phyloP scores from a whole-genome alignment of 179 eudicot genomes.

The Beta macrorhiza region DNA sequence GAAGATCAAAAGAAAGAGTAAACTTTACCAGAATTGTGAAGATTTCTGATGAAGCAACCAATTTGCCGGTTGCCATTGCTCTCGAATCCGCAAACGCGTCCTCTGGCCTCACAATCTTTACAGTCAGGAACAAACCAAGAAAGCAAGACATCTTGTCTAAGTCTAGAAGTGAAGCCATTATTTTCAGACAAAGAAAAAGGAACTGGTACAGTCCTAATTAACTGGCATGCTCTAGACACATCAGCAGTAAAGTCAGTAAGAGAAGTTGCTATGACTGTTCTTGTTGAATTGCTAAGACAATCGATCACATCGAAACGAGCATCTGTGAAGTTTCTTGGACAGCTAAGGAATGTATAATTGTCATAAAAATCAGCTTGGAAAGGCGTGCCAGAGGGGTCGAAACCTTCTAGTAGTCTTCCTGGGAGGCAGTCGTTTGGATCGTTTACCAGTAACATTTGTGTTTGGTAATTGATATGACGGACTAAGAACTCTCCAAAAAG shows the following conservation, averaged over 20 bases:
- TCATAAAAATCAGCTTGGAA: slow-evolving; percentile 30
- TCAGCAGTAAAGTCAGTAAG: slow-evolving; percentile 19
- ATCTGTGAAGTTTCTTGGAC: slow-evolving; percentile 37
- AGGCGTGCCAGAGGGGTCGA: slow-evolving; percentile 52
- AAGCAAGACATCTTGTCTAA: slow-evolving; percentile 39
- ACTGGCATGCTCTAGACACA: slow-evolving; percentile 26
- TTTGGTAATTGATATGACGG: slow-evolving; percentile 39
- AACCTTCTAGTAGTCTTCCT: slow-evolving; percentile 31
- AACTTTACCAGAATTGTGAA: slow-evolving; percentile 29
- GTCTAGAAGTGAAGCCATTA: slow-evolving; percentile 27
- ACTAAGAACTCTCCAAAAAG: slow-evolving; percentile 48
- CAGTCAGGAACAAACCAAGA: slow-evolving; percentile 58
- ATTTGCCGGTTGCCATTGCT: slow-evolving; percentile 28
- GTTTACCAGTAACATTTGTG: slow-evolving; percentile 39
- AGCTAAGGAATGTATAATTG: slow-evolving; percentile 51
- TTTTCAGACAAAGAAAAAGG: slow-evolving; percentile 34
- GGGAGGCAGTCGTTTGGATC: slow-evolving; percentile 56
- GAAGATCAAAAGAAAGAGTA: slow-evolving; percentile 4
- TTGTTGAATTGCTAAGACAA: slow-evolving; percentile 54
- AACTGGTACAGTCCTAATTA: slow-evolving; percentile 24
- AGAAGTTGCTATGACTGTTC: slow-evolving; percentile 45
- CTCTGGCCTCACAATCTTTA: slow-evolving; percentile 42
- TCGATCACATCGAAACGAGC: slow-evolving; percentile 31
- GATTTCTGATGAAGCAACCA: slow-evolving; percentile 25
- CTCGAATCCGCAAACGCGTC: slow-evolving; percentile 42